These are phyloP conservation scores for Nakazawaea wyomingensis DNA, from an alignment of 805 yeast genomes.

Conservation along the genomic window DNA sequence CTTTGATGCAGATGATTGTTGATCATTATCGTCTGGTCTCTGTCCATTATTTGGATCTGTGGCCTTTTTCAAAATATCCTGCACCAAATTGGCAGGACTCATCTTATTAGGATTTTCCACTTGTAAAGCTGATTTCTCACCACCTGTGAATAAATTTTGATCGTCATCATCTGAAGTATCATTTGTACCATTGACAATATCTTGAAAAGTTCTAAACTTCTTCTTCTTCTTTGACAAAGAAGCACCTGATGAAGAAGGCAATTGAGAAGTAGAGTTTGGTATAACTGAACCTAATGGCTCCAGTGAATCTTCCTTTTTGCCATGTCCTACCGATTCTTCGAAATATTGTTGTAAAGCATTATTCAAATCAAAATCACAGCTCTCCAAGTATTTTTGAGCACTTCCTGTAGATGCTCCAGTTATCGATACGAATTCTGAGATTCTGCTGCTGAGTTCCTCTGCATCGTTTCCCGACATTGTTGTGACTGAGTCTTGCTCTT, in stretches of 20 bases:
- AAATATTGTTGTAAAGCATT: constrained; percentile 9
- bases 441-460: constrained; percentile 11
- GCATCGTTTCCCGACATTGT: constrained; percentile 1
- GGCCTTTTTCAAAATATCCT: constrained; percentile 62
- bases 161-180: constrained; percentile 32
- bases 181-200: constrained; percentile 25
- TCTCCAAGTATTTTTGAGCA: constrained; percentile 32
- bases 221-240: not conserved
- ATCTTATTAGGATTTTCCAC: constrained; percentile 64
- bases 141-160: constrained; percentile 45
- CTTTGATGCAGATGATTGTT: constrained; percentile 17
- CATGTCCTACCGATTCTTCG: constrained; percentile 6
- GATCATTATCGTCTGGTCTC: constrained; percentile 22
- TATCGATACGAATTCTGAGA: constrained; percentile 31
- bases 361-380: constrained; percentile 24
- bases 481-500: too few relatives aligned
- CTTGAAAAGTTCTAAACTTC: constrained; percentile 27
- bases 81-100: constrained; percentile 38
- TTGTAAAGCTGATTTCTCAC: constrained; percentile 73
- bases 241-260: not conserved
- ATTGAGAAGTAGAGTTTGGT: not conserved
- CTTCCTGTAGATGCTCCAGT: constrained; percentile 31
- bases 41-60: constrained; percentile 38
- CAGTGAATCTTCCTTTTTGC: not conserved
- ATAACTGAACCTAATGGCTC: not conserved